A percentile compares a stretch with the other conserved stretches of the same genome.
Conservation (phyloP, 345 rosid species). For the Isatis tinctoria region DNA sequence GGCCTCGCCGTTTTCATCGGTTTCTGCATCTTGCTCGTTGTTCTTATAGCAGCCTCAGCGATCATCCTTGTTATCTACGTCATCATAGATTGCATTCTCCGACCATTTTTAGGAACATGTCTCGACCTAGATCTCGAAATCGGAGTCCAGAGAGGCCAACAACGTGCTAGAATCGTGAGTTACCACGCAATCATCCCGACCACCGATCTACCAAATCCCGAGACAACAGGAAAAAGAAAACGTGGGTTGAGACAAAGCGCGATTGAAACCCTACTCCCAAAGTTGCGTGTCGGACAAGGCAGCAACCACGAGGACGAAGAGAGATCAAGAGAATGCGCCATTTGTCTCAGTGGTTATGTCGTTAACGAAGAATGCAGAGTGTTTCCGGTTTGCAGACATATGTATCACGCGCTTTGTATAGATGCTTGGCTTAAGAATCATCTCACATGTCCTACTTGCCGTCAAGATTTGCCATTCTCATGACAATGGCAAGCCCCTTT, state of each 20-base stretch:
- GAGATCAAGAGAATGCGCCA: slow-evolving; percentile 21
- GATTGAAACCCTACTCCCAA: slow-evolving; percentile 27
- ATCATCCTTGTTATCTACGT: slow-evolving; percentile 26
- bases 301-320: neutral
- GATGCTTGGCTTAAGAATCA: slow-evolving; percentile 33
- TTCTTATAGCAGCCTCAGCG: slow-evolving; percentile 25
- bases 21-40: slow-evolving; percentile 23
- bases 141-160: slow-evolving; percentile 25
- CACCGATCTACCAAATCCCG: neutral
- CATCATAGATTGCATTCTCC: slow-evolving; percentile 24
- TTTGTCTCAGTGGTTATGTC: slow-evolving; percentile 27
- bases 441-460: slow-evolving; percentile 36
- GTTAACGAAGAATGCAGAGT: slow-evolving; percentile 24
- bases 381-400: slow-evolving; percentile 33
- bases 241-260: slow-evolving; percentile 19
- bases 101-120: slow-evolving; percentile 25
- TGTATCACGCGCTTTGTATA: slow-evolving; percentile 29
- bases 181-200: slow-evolving; percentile 25
- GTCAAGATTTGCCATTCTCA: slow-evolving; percentile 16
- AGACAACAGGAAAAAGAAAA: neutral
- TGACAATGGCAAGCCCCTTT: neutral
- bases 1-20: slow-evolving; percentile 22
- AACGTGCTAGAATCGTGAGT: slow-evolving; percentile 21
- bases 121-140: slow-evolving; percentile 26
- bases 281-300: slow-evolving; percentile 17